A percentile compares a stretch with the other conserved stretches of the same genome.
Evolutionary conservation across 495 filamentous ascomycete species (phyloP).

Genomic region (Aspergillus mulundensis): DNA sequence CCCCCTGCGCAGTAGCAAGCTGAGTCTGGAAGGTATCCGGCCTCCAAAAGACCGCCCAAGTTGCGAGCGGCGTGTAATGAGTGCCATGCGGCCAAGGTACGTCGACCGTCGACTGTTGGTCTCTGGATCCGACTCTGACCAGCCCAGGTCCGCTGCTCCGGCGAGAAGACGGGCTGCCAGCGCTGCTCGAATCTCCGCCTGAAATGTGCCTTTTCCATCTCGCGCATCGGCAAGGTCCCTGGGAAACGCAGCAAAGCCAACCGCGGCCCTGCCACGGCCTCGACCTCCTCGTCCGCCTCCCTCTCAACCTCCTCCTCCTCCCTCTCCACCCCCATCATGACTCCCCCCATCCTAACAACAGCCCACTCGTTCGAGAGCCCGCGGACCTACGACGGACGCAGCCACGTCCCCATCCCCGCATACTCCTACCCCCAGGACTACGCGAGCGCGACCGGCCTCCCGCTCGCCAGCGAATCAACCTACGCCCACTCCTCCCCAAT

Average conservation of each 20-base stretch:
- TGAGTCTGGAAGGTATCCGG: not conserved
- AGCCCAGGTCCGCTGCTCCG: constrained; percentile 19
- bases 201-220: constrained; percentile 18
- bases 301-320: constrained; percentile 7
- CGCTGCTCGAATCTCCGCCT: constrained; percentile 15
- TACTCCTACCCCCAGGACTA: not conserved
- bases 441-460: not conserved
- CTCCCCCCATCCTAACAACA: not conserved
- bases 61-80: constrained; percentile 20
- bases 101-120: not conserved
- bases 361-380: not conserved
- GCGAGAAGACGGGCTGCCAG: constrained; percentile 20
- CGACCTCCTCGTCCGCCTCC: constrained; percentile 1
- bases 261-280: constrained; percentile 8
- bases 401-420: not conserved
- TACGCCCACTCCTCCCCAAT: not conserved
- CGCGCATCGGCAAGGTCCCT: constrained; percentile 18
- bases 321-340: constrained; percentile 6
- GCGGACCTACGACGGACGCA: not conserved
- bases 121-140: not conserved
- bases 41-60: constrained; percentile 17
- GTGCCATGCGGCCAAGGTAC: constrained; percentile 20
- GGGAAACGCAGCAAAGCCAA: constrained; percentile 21
- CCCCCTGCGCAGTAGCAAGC: not conserved
- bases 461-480: not conserved